Percentiles rank a stretch among this genome's conserved stretches.
Conservation (phyloP, 352 stramenopile species). For the Phytophthora citrophthora region DNA sequence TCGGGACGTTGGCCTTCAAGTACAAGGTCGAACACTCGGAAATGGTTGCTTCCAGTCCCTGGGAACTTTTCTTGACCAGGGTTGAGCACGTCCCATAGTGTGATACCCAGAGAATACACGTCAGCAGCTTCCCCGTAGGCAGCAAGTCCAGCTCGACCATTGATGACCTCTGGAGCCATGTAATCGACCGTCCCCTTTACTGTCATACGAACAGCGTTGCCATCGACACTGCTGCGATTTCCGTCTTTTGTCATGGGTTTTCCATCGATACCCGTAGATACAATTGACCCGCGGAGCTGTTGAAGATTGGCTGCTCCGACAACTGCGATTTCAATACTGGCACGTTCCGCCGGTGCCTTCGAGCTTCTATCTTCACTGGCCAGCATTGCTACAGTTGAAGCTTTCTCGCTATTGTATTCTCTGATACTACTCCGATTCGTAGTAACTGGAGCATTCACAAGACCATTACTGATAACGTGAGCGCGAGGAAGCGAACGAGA, state of each 20-base stretch:
- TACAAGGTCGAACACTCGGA: conserved; percentile 61
- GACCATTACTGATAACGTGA: conserved; percentile 38
- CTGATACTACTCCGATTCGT: conserved; percentile 12
- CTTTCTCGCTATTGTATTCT: conserved; percentile 27
- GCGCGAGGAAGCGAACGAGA: conserved; percentile 53
- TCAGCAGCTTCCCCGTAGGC: conserved; percentile 72
- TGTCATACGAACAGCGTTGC: conserved; percentile 44
- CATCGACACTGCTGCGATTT: conserved; percentile 19
- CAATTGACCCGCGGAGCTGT: conserved; percentile 31
- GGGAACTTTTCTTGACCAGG: conserved; percentile 62
- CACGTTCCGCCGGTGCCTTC: conserved; percentile 16
- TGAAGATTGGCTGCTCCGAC: conserved; percentile 39
- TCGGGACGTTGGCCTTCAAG: conserved; percentile 54
- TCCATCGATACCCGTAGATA: conserved; percentile 10
- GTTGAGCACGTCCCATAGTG: conserved; percentile 77
- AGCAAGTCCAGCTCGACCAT: conserved; percentile 52
- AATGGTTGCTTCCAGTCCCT: conserved; percentile 54
- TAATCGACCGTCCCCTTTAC: conserved; percentile 79
- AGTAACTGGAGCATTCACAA: not conserved
- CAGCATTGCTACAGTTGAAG: conserved; percentile 35
- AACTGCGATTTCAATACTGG: conserved; percentile 40
- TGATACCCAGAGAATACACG: conserved; percentile 77
- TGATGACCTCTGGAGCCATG: conserved; percentile 86
- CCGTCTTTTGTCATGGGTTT: conserved; percentile 15
- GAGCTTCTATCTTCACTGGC: conserved; percentile 15